Percentiles rank a stretch among this genome's conserved stretches.
Evolutionary conservation across 2,329 filamentous ascomycete genomes (phyloP).

Genomic region (Hirsutella minnesotensis): DNA sequence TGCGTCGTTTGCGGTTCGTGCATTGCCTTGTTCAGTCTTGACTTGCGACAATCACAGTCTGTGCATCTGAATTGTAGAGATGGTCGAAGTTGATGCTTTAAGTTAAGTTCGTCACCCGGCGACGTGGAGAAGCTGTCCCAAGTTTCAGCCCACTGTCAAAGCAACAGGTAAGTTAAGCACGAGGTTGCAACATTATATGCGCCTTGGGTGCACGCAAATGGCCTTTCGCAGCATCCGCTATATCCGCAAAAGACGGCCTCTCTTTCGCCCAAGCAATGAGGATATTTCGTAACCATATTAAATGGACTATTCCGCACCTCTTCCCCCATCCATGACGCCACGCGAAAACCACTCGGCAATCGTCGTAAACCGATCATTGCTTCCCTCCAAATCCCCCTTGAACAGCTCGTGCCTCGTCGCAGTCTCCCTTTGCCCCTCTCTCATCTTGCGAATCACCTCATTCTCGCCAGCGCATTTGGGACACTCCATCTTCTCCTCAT

Average conservation of each 20-base stretch:
- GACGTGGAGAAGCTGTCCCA: too few species aligned
- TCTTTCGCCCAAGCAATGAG: too few species aligned
- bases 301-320: conserved; percentile 15
- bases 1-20: neutral
- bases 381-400: conserved; percentile 62
- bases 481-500: conserved; percentile 62
- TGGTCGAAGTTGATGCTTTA: too few species aligned
- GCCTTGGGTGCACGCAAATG: too few species aligned
- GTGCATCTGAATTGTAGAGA: too few species aligned
- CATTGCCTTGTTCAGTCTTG: neutral
- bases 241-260: too few species aligned
- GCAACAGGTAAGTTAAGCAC: neutral
- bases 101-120: too few species aligned
- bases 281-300: neutral
- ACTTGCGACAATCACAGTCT: neutral
- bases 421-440: conserved; percentile 74
- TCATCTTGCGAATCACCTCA: conserved; percentile 77
- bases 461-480: conserved; percentile 77
- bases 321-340: conserved; percentile 64
- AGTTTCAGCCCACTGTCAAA: neutral
- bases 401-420: conserved; percentile 85
- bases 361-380: conserved; percentile 77
- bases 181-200: too few species aligned
- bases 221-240: too few species aligned
- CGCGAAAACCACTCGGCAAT: conserved; percentile 91